Evolutionary conservation across 805 yeast genomes (phyloP).

Genomic region (Kodamaea neixiangensis): DNA sequence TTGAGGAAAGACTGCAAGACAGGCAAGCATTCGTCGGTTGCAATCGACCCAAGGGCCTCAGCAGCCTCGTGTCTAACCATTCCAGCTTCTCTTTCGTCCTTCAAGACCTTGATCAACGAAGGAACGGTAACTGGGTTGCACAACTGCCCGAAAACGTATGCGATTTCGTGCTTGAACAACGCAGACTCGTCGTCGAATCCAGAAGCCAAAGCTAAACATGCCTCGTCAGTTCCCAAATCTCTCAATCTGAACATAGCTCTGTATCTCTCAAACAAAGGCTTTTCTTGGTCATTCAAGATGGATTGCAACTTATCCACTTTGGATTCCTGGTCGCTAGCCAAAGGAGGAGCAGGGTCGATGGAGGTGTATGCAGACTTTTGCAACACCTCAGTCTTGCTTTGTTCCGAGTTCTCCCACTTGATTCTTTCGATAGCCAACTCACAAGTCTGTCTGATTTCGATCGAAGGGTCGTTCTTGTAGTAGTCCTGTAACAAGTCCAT

Average conservation of each 20-base stretch:
- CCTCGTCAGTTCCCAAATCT: slow-evolving; percentile 92
- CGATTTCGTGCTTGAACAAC: slow-evolving; percentile 94
- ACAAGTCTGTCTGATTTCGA: slow-evolving; percentile 95
- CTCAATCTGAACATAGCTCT: slow-evolving; percentile 98
- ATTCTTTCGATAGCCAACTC: slow-evolving; percentile 95
- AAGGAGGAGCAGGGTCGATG: slow-evolving; percentile 98
- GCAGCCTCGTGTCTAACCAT: slow-evolving; percentile 99
- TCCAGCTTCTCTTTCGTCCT: slow-evolving; percentile 80
- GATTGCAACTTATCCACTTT: slow-evolving; percentile 65
- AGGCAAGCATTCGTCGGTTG: slow-evolving; percentile 93
- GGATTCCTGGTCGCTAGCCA: slow-evolving; percentile 58
- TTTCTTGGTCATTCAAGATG: slow-evolving; percentile 72
- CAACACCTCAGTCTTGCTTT: slow-evolving; percentile 64
- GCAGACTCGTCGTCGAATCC: slow-evolving; percentile 93
- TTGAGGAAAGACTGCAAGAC: slow-evolving; percentile 74
- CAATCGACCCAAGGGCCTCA: slow-evolving; percentile 96
- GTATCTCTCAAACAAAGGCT: slow-evolving; percentile 89
- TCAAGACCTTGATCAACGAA: slow-evolving; percentile 76
- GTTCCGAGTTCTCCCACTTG: slow-evolving; percentile 81
- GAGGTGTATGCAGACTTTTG: slow-evolving; percentile 79
- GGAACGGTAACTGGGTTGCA: slow-evolving; percentile 94
- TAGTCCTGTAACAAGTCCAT: slow-evolving; percentile 65
- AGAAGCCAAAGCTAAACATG: slow-evolving; percentile 85
- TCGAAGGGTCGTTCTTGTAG: slow-evolving; percentile 68
- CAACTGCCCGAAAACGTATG: slow-evolving; percentile 96